Conservation (phyloP, 2,329 filamentous ascomycete species). For the Diaporthe vexans region DNA sequence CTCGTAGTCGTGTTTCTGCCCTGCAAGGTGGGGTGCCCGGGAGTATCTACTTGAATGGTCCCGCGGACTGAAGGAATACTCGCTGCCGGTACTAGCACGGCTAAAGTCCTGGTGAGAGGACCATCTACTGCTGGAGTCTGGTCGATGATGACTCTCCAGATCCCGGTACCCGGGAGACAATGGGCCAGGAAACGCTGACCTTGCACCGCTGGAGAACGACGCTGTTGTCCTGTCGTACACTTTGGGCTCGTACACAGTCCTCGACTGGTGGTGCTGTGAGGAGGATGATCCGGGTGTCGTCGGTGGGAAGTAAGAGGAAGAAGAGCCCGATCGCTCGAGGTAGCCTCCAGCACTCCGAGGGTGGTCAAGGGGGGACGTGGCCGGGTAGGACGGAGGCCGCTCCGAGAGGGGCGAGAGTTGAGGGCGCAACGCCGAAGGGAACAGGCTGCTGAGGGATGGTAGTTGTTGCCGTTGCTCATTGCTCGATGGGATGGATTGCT, state of each 20-base stretch:
- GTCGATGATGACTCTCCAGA: slow-evolving; percentile 51
- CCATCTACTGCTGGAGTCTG: slow-evolving; percentile 55
- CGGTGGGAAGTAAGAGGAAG: slow-evolving; percentile 64
- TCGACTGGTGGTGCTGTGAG: slow-evolving; percentile 52
- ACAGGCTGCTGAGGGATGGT: slow-evolving; percentile 70
- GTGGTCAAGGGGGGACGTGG: slow-evolving; percentile 63
- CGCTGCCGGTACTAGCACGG: slow-evolving; percentile 53
- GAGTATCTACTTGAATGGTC: slow-evolving; percentile 46
- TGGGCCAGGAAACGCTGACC: slow-evolving; percentile 56
- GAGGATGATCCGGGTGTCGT: slow-evolving; percentile 53
- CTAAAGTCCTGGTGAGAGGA: slow-evolving; percentile 55
- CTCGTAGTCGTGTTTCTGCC: slow-evolving; percentile 51
- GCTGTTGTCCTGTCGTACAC: slow-evolving; percentile 57
- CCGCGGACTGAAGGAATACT: slow-evolving; percentile 62
- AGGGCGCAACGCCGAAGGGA: slow-evolving; percentile 61
- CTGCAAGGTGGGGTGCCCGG: slow-evolving; percentile 52
- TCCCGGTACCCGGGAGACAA: slow-evolving; percentile 61
- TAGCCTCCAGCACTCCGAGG: slow-evolving; percentile 56
- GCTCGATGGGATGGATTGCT: slow-evolving; percentile 16
- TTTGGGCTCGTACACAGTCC: slow-evolving; percentile 62
- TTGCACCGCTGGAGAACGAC: slow-evolving; percentile 50
- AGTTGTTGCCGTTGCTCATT: slow-evolving; percentile 61
- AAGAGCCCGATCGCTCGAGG: slow-evolving; percentile 55
- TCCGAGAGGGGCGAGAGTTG: slow-evolving; percentile 63
- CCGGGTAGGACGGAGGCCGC: slow-evolving; percentile 57